Percentiles rank a stretch among this genome's conserved stretches.
phyloP scores from a whole-genome alignment of 148 eudicot genomes.

The Polygonum aviculare region DNA sequence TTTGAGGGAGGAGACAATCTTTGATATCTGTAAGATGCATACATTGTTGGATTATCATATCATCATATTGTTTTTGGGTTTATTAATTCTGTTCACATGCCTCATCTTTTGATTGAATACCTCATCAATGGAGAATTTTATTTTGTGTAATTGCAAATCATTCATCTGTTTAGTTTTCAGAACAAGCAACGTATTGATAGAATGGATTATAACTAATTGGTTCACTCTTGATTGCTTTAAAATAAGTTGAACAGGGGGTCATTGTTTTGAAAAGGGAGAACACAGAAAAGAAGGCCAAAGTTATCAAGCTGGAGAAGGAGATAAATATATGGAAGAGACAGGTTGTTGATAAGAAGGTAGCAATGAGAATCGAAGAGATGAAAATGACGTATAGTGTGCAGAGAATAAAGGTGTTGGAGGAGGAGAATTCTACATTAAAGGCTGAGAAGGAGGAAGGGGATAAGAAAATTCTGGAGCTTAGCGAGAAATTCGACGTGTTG shows the following conservation, averaged over 20 bases:
- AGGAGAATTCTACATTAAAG: neutral
- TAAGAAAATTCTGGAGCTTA: neutral
- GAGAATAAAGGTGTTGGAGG: neutral
- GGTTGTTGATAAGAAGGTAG: neutral
- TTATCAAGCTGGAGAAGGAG: neutral
- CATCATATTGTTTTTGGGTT: neutral
- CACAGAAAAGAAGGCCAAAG: neutral
- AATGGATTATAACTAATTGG: neutral
- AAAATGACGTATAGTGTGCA: neutral
- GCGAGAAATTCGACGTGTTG: neutral
- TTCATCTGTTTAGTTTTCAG: neutral
- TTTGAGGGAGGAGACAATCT: too few species aligned
- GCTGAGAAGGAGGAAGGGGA: neutral
- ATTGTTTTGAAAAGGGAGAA: neutral
- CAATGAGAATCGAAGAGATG: neutral
- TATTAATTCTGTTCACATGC: too few species aligned
- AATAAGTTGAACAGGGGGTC: too few species aligned
- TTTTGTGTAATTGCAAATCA: too few species aligned
- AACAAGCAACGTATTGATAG: neutral
- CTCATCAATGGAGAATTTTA: too few species aligned
- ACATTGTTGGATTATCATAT: too few species aligned
- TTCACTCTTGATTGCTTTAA: too few species aligned
- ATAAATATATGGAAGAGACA: neutral
- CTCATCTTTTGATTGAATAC: neutral
- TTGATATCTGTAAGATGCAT: too few species aligned